A percentile compares a stretch with the other conserved stretches of the same genome.
Evolutionary conservation across 78 protist species (phyloP).

Genomic region (Capsaspora owczarzaki): DNA sequence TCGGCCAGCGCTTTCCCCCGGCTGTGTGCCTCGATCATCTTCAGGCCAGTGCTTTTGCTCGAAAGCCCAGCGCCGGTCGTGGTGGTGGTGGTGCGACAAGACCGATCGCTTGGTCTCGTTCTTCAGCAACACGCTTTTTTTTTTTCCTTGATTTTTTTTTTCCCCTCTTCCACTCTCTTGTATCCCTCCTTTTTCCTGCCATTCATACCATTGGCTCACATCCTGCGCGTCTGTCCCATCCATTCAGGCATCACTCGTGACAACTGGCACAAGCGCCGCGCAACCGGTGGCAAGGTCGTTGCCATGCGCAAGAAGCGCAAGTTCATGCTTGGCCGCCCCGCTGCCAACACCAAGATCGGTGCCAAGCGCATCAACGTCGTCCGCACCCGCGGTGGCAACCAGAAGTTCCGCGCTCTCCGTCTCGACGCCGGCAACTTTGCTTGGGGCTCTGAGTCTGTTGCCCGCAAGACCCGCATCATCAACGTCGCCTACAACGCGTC

Average conservation of each 20-base stretch:
- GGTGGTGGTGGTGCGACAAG: too few relatives aligned
- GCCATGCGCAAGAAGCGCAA: slow-evolving; percentile 82
- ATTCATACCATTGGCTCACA: too few relatives aligned
- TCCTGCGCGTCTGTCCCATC: background rate
- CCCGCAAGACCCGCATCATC: slow-evolving; percentile 75
- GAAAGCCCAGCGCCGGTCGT: too few relatives aligned
- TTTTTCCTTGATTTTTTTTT: too few relatives aligned
- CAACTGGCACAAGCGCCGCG: slow-evolving; percentile 79
- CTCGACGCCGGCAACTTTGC: slow-evolving; percentile 96
- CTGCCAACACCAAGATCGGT: slow-evolving; percentile 89
- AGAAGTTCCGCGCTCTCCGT: slow-evolving; percentile 97
- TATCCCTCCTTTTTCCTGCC: too few relatives aligned
- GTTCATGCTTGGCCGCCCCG: slow-evolving; percentile 90
- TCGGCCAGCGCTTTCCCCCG: too few relatives aligned
- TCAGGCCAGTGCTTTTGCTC: too few relatives aligned
- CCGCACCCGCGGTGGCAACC: slow-evolving; percentile 94
- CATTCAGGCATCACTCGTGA: slow-evolving; percentile 67
- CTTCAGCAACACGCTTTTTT: too few relatives aligned
- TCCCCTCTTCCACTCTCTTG: too few relatives aligned
- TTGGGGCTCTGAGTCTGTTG: slow-evolving; percentile 65
- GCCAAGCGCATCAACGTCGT: slow-evolving; percentile 75
- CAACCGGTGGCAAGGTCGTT: slow-evolving; percentile 74
- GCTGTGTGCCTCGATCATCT: too few relatives aligned
- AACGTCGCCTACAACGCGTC: slow-evolving; percentile 98
- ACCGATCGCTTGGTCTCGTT: too few relatives aligned